Evolutionary conservation across 2,329 filamentous ascomycete species (phyloP), one percentile per base, ranked within the genome.

Genomic region (Neofusicoccum parvum): DNA sequence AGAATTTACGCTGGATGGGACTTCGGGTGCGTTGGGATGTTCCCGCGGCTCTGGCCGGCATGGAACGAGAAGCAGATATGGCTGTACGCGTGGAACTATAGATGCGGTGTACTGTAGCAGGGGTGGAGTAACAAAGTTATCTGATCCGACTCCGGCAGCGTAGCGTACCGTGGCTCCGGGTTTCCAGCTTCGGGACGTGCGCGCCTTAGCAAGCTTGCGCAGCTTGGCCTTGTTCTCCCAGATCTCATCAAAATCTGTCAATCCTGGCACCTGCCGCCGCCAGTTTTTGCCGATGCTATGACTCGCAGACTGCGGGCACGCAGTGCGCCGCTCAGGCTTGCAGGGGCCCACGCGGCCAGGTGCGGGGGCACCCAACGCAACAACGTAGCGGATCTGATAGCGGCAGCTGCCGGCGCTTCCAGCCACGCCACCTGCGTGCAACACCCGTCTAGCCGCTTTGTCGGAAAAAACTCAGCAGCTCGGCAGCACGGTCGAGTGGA

Each of bases 381-480:
- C 27, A 32, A 1, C 20, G 20, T 23, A 51, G 59, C 59, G 59
- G 59, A 62, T 62, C 59, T 41, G 59, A 62, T 51, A 51, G 11
- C 36, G 36, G 46, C 46, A 62, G 45, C 23, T 23, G 23, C 23
- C 23, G 23, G 23, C 23, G 23, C 23, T 23, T 23, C 23, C 23
- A 23, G 23, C 23, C 23, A 23, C 2, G 23, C 23, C 23, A 23
- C 23, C 23, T 23, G 23, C 23, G 23, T 23, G 46, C 46, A 17
- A 23, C n/a, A 32, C 48, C 27, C 12, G 5, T 10, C 32, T 10
- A 10, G 49, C 11, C 32, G 46, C 9, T 49, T 27, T 17, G 17
- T 10, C 50, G 10, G 50, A 54, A 39, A 15, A 54, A 17, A 17
- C 12, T 45, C 20, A 51, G 14, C 23, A 0, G 20, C 53, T 34